These are phyloP conservation scores for Platanthera zijinensis DNA, from an alignment of 106 monocot genomes.

Conservation along the genomic window DNA sequence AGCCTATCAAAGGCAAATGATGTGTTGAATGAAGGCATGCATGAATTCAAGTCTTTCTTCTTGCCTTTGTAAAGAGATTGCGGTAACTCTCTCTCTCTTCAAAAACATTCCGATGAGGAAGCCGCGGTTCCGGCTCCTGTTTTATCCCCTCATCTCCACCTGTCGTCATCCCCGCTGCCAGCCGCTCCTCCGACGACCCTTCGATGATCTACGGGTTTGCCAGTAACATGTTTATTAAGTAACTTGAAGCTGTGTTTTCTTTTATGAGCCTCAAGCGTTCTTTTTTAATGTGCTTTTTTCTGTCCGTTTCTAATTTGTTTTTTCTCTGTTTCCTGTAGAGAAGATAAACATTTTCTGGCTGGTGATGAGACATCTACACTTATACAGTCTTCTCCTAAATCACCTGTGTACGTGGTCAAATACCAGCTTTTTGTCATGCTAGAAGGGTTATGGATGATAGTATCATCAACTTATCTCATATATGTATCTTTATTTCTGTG, in stretches of 20 bases:
- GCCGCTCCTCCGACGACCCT: too few species aligned
- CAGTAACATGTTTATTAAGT: not conserved
- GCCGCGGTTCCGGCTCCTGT: too few species aligned
- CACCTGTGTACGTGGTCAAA: constrained; percentile 23
- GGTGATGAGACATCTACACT: constrained; percentile 32
- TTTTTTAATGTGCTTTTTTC: not conserved
- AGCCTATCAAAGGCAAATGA: too few species aligned
- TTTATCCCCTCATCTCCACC: too few species aligned
- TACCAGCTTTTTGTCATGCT: constrained; percentile 47
- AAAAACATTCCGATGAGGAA: too few species aligned
- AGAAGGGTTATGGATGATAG: constrained; percentile 78
- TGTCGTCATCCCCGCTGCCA: too few species aligned
- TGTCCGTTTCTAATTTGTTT: not conserved
- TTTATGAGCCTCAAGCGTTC: not conserved
- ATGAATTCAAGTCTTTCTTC: too few species aligned
- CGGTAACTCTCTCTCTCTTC: too few species aligned
- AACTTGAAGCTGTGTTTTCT: not conserved
- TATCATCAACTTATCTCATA: constrained; percentile 74
- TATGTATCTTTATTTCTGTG: constrained; percentile 76
- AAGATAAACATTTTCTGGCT: constrained; percentile 21
- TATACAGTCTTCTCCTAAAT: constrained; percentile 41
- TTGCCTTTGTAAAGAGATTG: too few species aligned
- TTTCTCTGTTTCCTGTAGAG: constrained; percentile 22
- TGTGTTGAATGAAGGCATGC: too few species aligned
- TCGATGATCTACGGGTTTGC: too few species aligned